phyloP scores from a whole-genome alignment of 495 filamentous ascomycete species.

The Penicillium manginii region DNA sequence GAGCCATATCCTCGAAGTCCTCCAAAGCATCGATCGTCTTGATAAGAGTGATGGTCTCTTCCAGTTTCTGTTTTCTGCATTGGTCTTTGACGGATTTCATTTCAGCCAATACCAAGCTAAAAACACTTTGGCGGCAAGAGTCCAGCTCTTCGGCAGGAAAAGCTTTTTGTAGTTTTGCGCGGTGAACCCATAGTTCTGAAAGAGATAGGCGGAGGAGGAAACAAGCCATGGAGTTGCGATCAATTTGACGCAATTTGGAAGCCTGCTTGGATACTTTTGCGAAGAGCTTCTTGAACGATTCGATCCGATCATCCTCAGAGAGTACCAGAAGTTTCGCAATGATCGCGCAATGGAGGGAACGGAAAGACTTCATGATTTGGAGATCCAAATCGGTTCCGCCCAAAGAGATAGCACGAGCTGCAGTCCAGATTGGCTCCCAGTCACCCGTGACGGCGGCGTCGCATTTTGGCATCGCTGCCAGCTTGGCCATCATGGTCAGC shows the following conservation, averaged over 20 bases:
- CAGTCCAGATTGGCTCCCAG: constrained; percentile 46
- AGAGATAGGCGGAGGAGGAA: constrained; percentile 46
- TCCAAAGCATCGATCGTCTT: constrained; percentile 50
- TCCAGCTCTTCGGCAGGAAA: constrained; percentile 39
- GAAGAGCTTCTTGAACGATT: constrained; percentile 43
- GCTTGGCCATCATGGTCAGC: constrained; percentile 47
- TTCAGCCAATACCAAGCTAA: constrained; percentile 40
- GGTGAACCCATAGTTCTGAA: constrained; percentile 45
- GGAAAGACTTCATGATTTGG: constrained; percentile 48
- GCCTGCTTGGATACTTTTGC: constrained; percentile 37
- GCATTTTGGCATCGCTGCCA: constrained; percentile 48
- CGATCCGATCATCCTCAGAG: constrained; percentile 39
- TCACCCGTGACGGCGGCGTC: constrained; percentile 41
- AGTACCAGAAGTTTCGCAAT: constrained; percentile 42
- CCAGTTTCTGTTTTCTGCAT: constrained; percentile 45
- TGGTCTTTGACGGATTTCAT: constrained; percentile 45
- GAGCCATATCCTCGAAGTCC: constrained; percentile 48
- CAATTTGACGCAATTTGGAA: constrained; percentile 40
- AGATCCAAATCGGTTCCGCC: constrained; percentile 43
- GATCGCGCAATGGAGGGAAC: constrained; percentile 41
- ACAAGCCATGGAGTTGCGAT: constrained; percentile 45
- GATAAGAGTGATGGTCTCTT: constrained; percentile 46
- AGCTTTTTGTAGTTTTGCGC: constrained; percentile 31
- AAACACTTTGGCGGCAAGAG: constrained; percentile 39
- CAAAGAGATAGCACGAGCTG: constrained; percentile 40